Conservation (phyloP, 176 grass and related monocot species). For the Pontederia paniculata region DNA sequence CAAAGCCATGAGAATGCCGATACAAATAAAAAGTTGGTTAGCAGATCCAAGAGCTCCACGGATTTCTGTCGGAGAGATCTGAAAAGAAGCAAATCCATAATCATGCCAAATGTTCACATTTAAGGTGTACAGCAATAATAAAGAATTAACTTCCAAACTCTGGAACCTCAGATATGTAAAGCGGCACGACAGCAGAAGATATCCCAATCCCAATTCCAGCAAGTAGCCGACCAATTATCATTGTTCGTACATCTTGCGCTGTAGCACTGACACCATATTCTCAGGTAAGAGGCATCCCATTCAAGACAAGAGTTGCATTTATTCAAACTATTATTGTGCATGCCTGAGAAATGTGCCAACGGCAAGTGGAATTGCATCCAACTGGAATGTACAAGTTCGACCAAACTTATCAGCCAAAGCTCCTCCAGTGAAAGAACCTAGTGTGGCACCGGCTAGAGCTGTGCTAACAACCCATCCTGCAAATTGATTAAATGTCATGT, state of each 20-base stretch:
- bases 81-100: not conserved
- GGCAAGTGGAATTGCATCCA: slow-evolving; percentile 77
- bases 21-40: slow-evolving; percentile 98
- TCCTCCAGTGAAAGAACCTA: slow-evolving; percentile 89
- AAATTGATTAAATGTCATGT: slow-evolving; percentile 8
- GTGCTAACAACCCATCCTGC: slow-evolving; percentile 95
- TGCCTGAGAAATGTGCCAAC: slow-evolving; percentile 87
- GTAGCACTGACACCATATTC: slow-evolving; percentile 48
- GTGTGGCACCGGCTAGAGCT: slow-evolving; percentile 74
- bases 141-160: slow-evolving; percentile 17
- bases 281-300: too few species aligned
- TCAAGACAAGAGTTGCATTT: too few species aligned
- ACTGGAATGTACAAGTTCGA: slow-evolving; percentile 79
- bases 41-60: slow-evolving; percentile 89
- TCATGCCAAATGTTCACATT: slow-evolving; percentile 2
- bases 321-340: not conserved
- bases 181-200: slow-evolving; percentile 92
- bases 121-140: not conserved
- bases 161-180: slow-evolving; percentile 96
- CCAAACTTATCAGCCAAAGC: slow-evolving; percentile 95
- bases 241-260: slow-evolving; percentile 71
- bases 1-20: slow-evolving; percentile 91
- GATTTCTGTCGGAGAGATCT: slow-evolving; percentile 99
- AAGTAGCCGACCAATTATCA: slow-evolving; percentile 92
- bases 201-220: slow-evolving; percentile 96